Evolutionary conservation across 345 rosid species (phyloP).

Genomic region (Excoecaria cochinchinensis): DNA sequence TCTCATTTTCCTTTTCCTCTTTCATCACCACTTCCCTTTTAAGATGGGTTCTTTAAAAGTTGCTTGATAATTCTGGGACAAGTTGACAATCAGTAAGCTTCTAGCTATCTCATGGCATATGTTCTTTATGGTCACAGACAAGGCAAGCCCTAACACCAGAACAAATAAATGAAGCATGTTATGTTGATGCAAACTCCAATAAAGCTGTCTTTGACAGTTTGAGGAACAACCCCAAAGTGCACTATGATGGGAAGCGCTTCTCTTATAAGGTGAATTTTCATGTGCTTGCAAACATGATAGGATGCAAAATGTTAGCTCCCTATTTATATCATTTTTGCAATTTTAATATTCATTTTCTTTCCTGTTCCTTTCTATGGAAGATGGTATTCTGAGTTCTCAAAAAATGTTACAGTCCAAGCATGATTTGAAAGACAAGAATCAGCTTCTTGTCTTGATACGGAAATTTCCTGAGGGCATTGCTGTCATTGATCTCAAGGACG

Average conservation of each 20-base stretch:
- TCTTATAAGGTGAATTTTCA: conserved; percentile 69
- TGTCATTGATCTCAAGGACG: conserved; percentile 73
- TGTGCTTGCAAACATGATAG: conserved; percentile 10
- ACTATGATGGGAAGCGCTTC: conserved; percentile 73
- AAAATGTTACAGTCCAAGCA: conserved; percentile 57
- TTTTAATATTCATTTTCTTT: background rate
- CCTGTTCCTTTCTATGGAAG: conserved; percentile 2
- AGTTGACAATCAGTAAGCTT: conserved; percentile 1
- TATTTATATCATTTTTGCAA: conserved; percentile 5
- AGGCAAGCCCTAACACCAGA: conserved; percentile 70
- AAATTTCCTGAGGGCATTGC: conserved; percentile 70
- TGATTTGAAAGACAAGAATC: conserved; percentile 61
- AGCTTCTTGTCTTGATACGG: conserved; percentile 58
- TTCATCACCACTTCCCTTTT: background rate
- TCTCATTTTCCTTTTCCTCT: background rate
- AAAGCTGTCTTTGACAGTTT: conserved; percentile 84
- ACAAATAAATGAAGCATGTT: conserved; percentile 69
- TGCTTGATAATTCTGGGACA: background rate
- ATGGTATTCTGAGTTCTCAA: conserved; percentile 16
- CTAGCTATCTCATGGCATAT: conserved; percentile 1
- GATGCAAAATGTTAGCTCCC: conserved; percentile 7
- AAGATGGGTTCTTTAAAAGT: background rate
- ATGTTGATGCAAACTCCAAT: conserved; percentile 64
- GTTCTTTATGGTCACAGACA: conserved; percentile 43
- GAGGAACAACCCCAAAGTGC: conserved; percentile 69